Conservation (phyloP, 441 rosid species). For the Pelargonium australe region DNA sequence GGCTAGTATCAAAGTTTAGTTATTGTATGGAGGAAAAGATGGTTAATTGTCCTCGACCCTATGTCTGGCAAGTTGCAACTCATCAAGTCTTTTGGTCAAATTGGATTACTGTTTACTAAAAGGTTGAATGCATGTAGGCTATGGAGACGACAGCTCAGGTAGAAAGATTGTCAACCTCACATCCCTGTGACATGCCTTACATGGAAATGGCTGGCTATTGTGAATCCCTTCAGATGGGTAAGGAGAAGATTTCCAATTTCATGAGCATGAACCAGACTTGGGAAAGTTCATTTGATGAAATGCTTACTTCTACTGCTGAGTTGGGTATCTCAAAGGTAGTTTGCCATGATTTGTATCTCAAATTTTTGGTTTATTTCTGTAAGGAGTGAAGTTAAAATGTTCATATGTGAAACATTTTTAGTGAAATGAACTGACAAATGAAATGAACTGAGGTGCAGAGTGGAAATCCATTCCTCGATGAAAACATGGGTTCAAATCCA, state of each 20-base stretch:
- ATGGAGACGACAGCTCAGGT: constrained; percentile 63
- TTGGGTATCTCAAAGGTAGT: constrained; percentile 26
- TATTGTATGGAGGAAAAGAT: background rate
- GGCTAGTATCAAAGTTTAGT: too few species aligned
- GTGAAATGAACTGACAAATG: constrained; percentile 1
- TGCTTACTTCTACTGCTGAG: constrained; percentile 4
- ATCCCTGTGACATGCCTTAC: constrained; percentile 61
- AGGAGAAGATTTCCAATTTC: constrained; percentile 63
- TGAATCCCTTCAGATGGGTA: constrained; percentile 74
- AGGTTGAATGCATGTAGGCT: constrained; percentile 31
- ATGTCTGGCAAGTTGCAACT: background rate
- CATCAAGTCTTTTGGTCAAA: background rate
- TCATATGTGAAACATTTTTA: background rate
- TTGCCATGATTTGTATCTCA: background rate
- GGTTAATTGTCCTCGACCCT: too few species aligned
- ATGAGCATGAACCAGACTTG: constrained; percentile 40
- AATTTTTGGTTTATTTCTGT: background rate
- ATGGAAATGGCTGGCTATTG: constrained; percentile 78
- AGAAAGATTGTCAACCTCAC: constrained; percentile 60
- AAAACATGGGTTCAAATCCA: constrained; percentile 27
- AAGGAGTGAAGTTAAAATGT: background rate
- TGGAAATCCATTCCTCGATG: constrained; percentile 52
- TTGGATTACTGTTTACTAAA: constrained; percentile 2
- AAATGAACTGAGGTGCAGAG: constrained; percentile 27
- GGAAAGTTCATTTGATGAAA: constrained; percentile 22